Evolutionary conservation across 1,284 basidiomycete species (phyloP).

Genomic region (Fomitopsis betulina): DNA sequence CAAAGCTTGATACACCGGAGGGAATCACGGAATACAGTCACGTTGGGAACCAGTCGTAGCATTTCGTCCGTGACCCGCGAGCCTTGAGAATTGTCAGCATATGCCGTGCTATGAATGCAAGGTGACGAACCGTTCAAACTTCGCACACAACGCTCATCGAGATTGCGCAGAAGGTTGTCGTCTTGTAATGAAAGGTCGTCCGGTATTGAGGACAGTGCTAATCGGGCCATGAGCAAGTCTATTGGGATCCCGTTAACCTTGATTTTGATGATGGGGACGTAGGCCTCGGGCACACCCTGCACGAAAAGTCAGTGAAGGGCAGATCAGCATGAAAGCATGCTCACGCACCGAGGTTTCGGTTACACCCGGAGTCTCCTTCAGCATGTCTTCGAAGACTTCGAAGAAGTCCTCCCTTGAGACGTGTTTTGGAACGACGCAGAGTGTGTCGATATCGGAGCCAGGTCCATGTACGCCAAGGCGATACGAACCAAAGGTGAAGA

Average conservation of each 20-base stretch:
- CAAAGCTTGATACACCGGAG: conserved; percentile 96
- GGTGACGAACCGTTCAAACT: conserved; percentile 77
- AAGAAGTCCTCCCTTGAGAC: conserved; percentile 97
- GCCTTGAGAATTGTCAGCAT: conserved; percentile 41
- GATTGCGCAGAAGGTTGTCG: conserved; percentile 86
- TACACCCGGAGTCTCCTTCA: conserved; percentile 82
- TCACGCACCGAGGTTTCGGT: conserved; percentile 78
- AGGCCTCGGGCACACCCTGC: conserved; percentile 93
- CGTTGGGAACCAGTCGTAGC: conserved; percentile 91
- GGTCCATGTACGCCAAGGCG: conserved; percentile 96
- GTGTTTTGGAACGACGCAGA: conserved; percentile 96
- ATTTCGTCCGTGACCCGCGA: conserved; percentile 98
- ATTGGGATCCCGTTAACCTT: conserved; percentile 92
- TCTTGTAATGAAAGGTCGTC: conserved; percentile 89
- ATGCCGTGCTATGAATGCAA: neutral
- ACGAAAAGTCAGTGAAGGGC: conserved; percentile 8
- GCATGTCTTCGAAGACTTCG: conserved; percentile 85
- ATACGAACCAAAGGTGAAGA: conserved; percentile 98
- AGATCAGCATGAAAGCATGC: neutral
- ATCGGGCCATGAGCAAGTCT: conserved; percentile 90
- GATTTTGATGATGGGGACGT: conserved; percentile 91
- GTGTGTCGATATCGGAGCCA: conserved; percentile 96
- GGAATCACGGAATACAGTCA: conserved; percentile 91
- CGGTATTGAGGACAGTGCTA: conserved; percentile 82
- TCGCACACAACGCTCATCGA: conserved; percentile 93